Conservation (phyloP, 2,329 filamentous ascomycete species). For the Truncatella angustata region DNA sequence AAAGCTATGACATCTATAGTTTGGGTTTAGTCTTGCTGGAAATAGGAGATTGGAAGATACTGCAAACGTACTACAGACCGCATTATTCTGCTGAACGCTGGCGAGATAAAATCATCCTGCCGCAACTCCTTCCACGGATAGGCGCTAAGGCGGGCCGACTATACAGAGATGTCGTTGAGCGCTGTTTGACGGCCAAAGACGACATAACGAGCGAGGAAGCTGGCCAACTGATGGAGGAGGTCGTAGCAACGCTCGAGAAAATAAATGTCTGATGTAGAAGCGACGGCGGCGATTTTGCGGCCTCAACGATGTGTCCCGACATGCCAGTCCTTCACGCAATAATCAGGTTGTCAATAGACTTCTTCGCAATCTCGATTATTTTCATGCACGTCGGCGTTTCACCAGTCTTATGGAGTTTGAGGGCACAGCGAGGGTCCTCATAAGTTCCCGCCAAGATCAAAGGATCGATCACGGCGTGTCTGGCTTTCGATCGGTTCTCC, state of each 20-base stretch:
- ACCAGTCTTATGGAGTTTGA: slow-evolving; percentile 28
- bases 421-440: slow-evolving; percentile 22
- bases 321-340: slow-evolving; percentile 41
- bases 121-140: slow-evolving; percentile 38
- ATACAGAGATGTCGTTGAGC: slow-evolving; percentile 40
- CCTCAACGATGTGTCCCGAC: background rate
- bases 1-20: slow-evolving; percentile 42
- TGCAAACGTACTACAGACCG: slow-evolving; percentile 38
- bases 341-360: slow-evolving; percentile 51
- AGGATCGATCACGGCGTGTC: slow-evolving; percentile 50
- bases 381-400: slow-evolving; percentile 45
- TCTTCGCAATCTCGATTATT: slow-evolving; percentile 53
- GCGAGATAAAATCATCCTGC: slow-evolving; percentile 39
- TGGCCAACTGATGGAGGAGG: slow-evolving; percentile 39
- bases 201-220: slow-evolving; percentile 36
- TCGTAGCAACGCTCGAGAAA: slow-evolving; percentile 38
- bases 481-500: slow-evolving; percentile 45
- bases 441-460: slow-evolving; percentile 37
- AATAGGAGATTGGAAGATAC: slow-evolving; percentile 46
- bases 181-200: slow-evolving; percentile 36
- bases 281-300: background rate
- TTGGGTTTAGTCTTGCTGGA: slow-evolving; percentile 50
- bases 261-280: slow-evolving; percentile 25
- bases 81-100: slow-evolving; percentile 41
- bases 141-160: slow-evolving; percentile 38